A percentile compares a stretch with the other conserved stretches of the same genome.
These are phyloP conservation scores for Mycena pura DNA, from an alignment of 768 basidiomycete species.

Conservation along the genomic window DNA sequence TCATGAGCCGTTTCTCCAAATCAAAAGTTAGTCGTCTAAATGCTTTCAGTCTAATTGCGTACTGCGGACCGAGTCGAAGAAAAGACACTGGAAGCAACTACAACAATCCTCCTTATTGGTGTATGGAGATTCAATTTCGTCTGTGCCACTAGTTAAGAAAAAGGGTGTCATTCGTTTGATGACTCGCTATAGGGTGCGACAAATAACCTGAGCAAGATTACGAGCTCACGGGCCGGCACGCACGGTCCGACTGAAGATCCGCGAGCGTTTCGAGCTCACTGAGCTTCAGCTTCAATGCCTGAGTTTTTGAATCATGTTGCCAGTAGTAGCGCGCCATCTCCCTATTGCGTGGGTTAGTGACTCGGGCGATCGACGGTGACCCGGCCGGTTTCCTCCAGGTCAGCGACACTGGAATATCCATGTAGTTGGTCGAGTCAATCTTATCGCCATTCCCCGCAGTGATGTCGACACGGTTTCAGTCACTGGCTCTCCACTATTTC, in stretches of 20 bases:
- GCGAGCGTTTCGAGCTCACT: background rate
- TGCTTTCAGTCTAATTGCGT: background rate
- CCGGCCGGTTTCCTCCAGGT: conserved; percentile 2
- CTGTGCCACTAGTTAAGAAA: conserved; percentile 13
- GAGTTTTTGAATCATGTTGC: background rate
- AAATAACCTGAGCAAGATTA: too few relatives aligned
- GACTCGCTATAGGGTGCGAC: too few relatives aligned
- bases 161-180: conserved; percentile 26
- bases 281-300: background rate
- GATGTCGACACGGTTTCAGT: background rate
- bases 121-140: background rate
- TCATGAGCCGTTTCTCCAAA: conserved; percentile 32
- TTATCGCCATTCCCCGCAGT: background rate
- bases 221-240: background rate
- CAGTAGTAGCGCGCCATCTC: background rate
- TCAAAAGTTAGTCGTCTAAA: conserved; percentile 41
- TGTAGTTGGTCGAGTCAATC: background rate
- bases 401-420: background rate
- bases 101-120: conserved; percentile 1
- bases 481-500: too few relatives aligned
- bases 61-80: conserved; percentile 18
- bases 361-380: too few relatives aligned
- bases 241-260: background rate
- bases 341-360: background rate
- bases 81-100: conserved; percentile 19